Percentiles rank a stretch among this genome's conserved stretches.
Conservation (phyloP, 2,329 filamentous ascomycete species). For the Colletotrichum acutatum region DNA sequence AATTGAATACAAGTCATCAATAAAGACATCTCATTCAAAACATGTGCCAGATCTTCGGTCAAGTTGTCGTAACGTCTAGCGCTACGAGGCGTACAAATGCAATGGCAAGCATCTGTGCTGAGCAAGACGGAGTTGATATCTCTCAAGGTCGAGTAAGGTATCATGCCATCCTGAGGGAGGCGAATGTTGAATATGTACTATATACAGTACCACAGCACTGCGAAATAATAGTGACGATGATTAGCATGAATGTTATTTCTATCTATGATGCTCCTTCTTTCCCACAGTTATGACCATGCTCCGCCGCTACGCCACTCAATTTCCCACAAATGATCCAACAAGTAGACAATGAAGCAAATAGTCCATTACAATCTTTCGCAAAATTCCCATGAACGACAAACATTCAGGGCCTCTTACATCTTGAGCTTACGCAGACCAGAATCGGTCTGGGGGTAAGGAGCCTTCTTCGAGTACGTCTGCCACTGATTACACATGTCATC, state of each 20-base stretch:
- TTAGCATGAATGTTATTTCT: conserved; percentile 6
- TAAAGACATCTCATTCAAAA: no score
- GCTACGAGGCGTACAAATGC: no score
- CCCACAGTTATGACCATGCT: conserved; percentile 11
- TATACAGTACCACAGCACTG: no score
- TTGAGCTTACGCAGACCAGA: conserved; percentile 14
- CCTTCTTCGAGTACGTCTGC: conserved; percentile 14
- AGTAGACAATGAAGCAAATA: neutral
- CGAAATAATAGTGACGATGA: neutral
- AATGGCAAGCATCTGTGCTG: no score
- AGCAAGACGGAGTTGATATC: no score
- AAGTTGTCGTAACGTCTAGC: no score
- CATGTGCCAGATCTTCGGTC: no score
- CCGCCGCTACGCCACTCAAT: neutral
- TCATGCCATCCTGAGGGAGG: no score
- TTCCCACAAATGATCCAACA: neutral
- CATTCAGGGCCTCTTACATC: neutral
- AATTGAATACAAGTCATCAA: neutral
- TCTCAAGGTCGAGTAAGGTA: no score
- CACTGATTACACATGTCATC: conserved; percentile 20
- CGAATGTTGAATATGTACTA: no score
- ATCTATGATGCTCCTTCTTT: conserved; percentile 28
- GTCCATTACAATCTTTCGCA: neutral
- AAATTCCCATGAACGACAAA: no score
- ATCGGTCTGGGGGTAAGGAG: conserved; percentile 13